Base-by-base conservation (phyloP, 345 rosid species). In the Mangifera indica region DNA sequence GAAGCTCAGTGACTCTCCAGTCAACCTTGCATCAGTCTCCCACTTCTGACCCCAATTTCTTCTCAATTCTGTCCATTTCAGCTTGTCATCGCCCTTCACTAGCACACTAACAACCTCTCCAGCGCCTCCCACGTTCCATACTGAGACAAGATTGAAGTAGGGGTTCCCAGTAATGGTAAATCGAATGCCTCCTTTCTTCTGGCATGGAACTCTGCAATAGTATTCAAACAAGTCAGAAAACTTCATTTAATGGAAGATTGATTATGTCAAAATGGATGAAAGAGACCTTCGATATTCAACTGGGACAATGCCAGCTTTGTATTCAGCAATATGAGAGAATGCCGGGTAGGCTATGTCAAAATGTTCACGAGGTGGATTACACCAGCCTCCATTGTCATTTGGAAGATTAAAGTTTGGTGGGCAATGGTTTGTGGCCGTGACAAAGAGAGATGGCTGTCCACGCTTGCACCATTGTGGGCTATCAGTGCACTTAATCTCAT, bases 341-440 rank as follows among this genome's bases (percentile, higher is more conserved):
- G 79, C 87, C 4, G 88, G 92, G 71, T 83, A 83, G 83, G 96
- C 84, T 52, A 92, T 29, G 71, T 92, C 96, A 61, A 92, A 92
- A 82, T 90, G 97, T 56, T 78, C 79, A 2, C 81, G 77, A 13
- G 97, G 96, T 18, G 82, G 80, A 73, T 89, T 83, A 79, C 97
- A 91, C 97, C 95, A 91, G 8, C 93, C 97, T 45, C 91, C 93
- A 37, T 81, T 75, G 82, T 87, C 81, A 58, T 78, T 81, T 15
- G 89, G 74, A 61, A 69, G 84, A 44, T 74, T 61, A 72, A 83
- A 82, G 54, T 88, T 88, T 21, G 95, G 91, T 4, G 97, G 97
- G 80, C 97, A 89, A 44, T 67, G 82, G 70, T 91, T 82, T 12
- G 97, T 91, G 56, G 87, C 97, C 1, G 95, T 88, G 54, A 91